phyloP scores from a whole-genome alignment of 768 basidiomycete genomes.

The Naematelia aurantialba region DNA sequence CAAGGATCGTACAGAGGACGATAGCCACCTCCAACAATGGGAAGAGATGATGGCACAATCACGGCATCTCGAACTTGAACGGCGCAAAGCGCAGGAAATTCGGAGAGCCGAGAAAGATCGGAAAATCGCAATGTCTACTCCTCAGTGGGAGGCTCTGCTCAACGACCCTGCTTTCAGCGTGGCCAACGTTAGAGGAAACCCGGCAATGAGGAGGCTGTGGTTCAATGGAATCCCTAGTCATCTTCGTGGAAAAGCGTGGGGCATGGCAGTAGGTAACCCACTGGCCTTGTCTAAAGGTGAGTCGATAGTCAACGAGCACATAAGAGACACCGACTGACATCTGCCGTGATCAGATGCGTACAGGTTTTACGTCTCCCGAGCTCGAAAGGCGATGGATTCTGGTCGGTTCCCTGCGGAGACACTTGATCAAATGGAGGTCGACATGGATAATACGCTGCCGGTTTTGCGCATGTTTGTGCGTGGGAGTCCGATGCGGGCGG shows the following conservation, averaged over 20 bases:
- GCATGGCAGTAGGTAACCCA: conserved; percentile 43
- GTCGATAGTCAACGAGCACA: conserved; percentile 2
- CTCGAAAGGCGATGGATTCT: conserved; percentile 30
- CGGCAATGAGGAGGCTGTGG: conserved; percentile 39
- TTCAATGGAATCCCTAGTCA: conserved; percentile 45
- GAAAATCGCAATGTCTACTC: conserved; percentile 29
- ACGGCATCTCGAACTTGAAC: conserved; percentile 32
- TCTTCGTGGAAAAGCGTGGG: conserved; percentile 47
- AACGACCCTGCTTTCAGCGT: conserved; percentile 25
- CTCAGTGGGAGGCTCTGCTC: conserved; percentile 42
- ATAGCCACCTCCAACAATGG: conserved; percentile 46
- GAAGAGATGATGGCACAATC: conserved; percentile 47
- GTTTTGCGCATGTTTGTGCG: conserved; percentile 34
- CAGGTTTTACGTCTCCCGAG: conserved; percentile 32
- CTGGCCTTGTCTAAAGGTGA: conserved; percentile 44
- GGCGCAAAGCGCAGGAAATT: conserved; percentile 19
- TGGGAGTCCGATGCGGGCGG: conserved; percentile 42
- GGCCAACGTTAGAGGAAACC: conserved; percentile 26
- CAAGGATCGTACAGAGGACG: conserved; percentile 45
- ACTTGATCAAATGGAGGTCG: conserved; percentile 37
- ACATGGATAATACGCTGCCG: conserved; percentile 37
- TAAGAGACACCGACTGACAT: no score
- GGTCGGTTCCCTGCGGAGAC: conserved; percentile 42
- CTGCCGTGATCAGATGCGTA: conserved; percentile 33
- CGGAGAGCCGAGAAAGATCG: conserved; percentile 36